These are phyloP conservation scores for Funneliformis mosseae DNA, from an alignment of 192 early-diverging fungal species.

Conservation along the genomic window DNA sequence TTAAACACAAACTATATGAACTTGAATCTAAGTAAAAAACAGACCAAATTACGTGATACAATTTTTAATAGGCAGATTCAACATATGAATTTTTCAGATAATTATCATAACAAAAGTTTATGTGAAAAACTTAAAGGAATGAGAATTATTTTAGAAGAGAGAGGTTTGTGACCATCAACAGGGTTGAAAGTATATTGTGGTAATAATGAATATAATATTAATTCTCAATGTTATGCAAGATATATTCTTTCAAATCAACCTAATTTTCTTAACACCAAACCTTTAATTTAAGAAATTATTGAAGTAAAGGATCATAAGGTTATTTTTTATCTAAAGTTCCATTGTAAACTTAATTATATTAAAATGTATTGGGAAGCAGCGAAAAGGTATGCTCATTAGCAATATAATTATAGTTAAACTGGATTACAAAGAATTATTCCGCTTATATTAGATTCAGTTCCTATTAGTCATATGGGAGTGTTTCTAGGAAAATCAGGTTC, in stretches of 20 bases:
- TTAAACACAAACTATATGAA: conserved; percentile 7
- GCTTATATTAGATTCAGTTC: conserved; percentile 4
- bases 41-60: not conserved
- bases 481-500: no score
- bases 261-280: conserved; percentile 19
- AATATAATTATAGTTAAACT: conserved; percentile 17
- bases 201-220: not conserved
- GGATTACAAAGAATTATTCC: conserved; percentile 10
- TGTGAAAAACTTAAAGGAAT: conserved; percentile 2
- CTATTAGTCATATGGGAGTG: no score
- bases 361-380: conserved; percentile 9
- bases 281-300: conserved; percentile 25
- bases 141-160: not conserved
- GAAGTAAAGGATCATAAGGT: conserved; percentile 3
- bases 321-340: conserved; percentile 31
- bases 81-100: not conserved
- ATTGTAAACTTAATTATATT: not conserved
- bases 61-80: no score
- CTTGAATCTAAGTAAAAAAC: conserved; percentile 1
- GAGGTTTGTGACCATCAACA: not conserved
- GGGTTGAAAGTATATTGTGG: not conserved
- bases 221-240: not conserved
- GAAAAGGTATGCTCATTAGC: conserved; percentile 6
- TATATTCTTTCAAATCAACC: conserved; percentile 6
- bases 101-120: no score